Evolutionary conservation across 495 filamentous ascomycete species (phyloP).

Genomic region (Polyplosphaeria fusca): DNA sequence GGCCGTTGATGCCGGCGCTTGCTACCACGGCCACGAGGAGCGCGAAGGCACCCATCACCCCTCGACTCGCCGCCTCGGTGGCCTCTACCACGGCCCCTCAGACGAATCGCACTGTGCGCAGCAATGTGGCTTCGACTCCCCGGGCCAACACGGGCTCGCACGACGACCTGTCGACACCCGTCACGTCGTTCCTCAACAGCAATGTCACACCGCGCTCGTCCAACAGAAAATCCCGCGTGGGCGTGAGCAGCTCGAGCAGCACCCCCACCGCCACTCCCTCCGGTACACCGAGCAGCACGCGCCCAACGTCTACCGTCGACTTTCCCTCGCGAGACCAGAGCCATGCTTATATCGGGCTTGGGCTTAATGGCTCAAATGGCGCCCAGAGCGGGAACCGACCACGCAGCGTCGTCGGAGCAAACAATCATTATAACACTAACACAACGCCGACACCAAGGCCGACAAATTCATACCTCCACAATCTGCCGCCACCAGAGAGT

Average conservation of each 20-base stretch:
- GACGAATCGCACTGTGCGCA: constrained; percentile 18
- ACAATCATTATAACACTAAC: constrained; percentile 14
- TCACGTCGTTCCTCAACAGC: constrained; percentile 36
- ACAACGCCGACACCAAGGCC: constrained; percentile 25
- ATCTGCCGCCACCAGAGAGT: constrained; percentile 1
- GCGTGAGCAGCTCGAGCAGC: constrained; percentile 30
- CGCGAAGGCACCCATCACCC: constrained; percentile 38
- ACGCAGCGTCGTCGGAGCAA: constrained; percentile 30
- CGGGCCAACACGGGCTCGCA: constrained; percentile 16
- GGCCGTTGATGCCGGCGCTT: constrained; percentile 34
- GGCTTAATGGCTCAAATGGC: constrained; percentile 6
- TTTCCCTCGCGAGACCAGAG: constrained; percentile 14
- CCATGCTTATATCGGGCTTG: constrained; percentile 21
- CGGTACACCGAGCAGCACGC: constrained; percentile 21
- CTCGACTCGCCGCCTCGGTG: constrained; percentile 35
- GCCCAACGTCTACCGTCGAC: constrained; percentile 17
- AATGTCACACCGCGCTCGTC: constrained; percentile 46
- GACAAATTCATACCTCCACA: constrained; percentile 6
- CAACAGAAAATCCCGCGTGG: constrained; percentile 39
- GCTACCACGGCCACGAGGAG: neutral
- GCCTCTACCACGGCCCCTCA: constrained; percentile 26
- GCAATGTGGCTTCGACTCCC: constrained; percentile 26
- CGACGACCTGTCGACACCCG: constrained; percentile 37
- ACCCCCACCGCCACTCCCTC: constrained; percentile 38
- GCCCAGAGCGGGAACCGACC: constrained; percentile 15